Conservation (phyloP, 2,329 filamentous ascomycete genomes). For the Botrytis deweyae region DNA sequence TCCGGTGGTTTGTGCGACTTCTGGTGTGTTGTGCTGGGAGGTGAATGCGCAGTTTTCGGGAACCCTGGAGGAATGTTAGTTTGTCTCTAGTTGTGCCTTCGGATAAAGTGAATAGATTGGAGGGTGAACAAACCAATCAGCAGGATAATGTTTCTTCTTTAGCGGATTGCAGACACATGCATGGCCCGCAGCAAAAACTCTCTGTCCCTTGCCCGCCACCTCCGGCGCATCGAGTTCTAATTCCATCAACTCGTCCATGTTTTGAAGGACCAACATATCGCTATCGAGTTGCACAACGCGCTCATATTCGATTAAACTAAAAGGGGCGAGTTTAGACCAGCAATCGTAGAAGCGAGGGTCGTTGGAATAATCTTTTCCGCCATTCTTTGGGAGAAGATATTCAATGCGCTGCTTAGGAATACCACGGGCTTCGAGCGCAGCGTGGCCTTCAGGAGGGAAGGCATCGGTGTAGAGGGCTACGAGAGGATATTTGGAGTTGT, state of each 20-base stretch:
- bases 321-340: slow-evolving; percentile 84
- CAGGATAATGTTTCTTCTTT: slow-evolving; percentile 74
- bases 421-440: slow-evolving; percentile 65
- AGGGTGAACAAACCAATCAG: slow-evolving; percentile 56
- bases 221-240: slow-evolving; percentile 63
- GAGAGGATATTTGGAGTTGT: slow-evolving; percentile 69
- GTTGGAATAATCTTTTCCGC: slow-evolving; percentile 62
- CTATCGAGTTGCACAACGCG: slow-evolving; percentile 82
- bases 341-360: slow-evolving; percentile 87
- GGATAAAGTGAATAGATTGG: neutral
- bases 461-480: slow-evolving; percentile 79
- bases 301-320: slow-evolving; percentile 72
- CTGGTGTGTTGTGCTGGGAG: slow-evolving; percentile 49
- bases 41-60: slow-evolving; percentile 59
- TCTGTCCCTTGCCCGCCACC: slow-evolving; percentile 49
- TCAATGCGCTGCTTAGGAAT: slow-evolving; percentile 70
- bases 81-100: neutral
- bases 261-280: slow-evolving; percentile 79
- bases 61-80: slow-evolving; percentile 40
- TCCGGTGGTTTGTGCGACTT: slow-evolving; percentile 47
- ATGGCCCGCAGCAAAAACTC: slow-evolving; percentile 79
- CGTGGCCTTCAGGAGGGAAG: slow-evolving; percentile 67
- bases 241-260: slow-evolving; percentile 95
- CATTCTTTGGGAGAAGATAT: slow-evolving; percentile 67
- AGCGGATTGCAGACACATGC: slow-evolving; percentile 86